A percentile compares a stretch with the other conserved stretches of the same genome.
Evolutionary conservation across 768 basidiomycete species (phyloP).

Genomic region (Tulasnella calospora): DNA sequence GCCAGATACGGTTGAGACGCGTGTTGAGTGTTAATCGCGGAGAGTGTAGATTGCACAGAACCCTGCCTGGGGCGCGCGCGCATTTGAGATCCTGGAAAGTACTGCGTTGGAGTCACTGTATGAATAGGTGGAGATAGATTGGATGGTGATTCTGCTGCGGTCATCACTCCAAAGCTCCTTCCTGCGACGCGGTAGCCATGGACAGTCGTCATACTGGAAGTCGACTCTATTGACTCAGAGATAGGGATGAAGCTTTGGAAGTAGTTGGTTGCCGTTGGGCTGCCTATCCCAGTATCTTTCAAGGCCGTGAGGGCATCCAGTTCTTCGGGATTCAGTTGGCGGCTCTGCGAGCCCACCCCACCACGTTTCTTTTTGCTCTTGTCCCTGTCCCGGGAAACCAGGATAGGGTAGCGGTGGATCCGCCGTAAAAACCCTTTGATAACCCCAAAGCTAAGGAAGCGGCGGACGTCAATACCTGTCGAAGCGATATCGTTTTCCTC

Average conservation of each 20-base stretch:
- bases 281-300: conserved; percentile 14
- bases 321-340: conserved; percentile 15
- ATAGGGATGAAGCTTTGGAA: not conserved
- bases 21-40: conserved; percentile 17
- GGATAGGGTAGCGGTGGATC: conserved; percentile 88
- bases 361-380: conserved; percentile 16
- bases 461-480: conserved; percentile 78
- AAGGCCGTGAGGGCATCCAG: conserved; percentile 18
- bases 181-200: conserved; percentile 19
- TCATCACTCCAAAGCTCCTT: conserved; percentile 9
- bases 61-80: conserved; percentile 18
- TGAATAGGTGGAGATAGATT: conserved; percentile 19
- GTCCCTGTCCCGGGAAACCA: conserved; percentile 34
- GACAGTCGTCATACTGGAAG: conserved; percentile 15
- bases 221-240: conserved; percentile 18
- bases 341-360: not conserved
- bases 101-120: conserved; percentile 20
- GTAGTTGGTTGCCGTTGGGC: not conserved
- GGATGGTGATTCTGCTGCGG: not conserved
- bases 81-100: conserved; percentile 12
- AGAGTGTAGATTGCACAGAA: conserved; percentile 21
- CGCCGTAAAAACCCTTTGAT: conserved; percentile 97
- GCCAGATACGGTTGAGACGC: conserved; percentile 18
- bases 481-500: conserved; percentile 62
- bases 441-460: conserved; percentile 96